Conservation (phyloP, 2,329 filamentous ascomycete species). For the Dactylellina haptotyla region DNA sequence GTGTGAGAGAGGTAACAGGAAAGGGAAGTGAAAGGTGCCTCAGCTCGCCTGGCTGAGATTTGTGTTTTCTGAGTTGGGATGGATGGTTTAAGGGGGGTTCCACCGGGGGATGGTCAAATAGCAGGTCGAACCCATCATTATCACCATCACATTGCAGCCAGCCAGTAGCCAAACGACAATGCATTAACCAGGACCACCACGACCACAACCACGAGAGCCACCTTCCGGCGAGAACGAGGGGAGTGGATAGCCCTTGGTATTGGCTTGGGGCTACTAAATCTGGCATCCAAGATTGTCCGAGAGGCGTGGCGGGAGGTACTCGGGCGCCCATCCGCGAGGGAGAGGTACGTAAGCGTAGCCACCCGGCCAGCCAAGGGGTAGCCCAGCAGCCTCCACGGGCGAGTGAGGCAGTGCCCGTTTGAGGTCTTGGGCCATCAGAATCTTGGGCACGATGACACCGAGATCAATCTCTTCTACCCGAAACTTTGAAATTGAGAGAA, state of each 20-base stretch:
- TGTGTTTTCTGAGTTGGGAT: background rate
- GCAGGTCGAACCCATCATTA: too few relatives aligned
- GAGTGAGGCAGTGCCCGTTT: slow-evolving; percentile 29
- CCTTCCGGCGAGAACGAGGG: background rate
- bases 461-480: slow-evolving; percentile 31
- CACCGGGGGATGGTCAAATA: background rate
- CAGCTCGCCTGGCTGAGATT: slow-evolving; percentile 1
- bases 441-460: too few relatives aligned
- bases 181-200: background rate
- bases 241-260: slow-evolving; percentile 28
- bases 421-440: too few relatives aligned
- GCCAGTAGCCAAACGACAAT: background rate
- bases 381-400: slow-evolving; percentile 5
- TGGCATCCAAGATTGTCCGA: slow-evolving; percentile 18
- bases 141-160: background rate
- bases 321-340: background rate
- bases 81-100: background rate
- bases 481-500: slow-evolving; percentile 32
- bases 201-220: background rate
- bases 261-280: slow-evolving; percentile 28
- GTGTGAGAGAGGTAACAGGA: background rate
- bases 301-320: slow-evolving; percentile 1
- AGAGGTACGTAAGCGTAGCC: slow-evolving; percentile 15
- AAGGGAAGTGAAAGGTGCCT: background rate
- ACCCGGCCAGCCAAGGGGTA: background rate